Evolutionary conservation across 495 filamentous ascomycete genomes (phyloP).

Genomic region (Durotheca rogersii): DNA sequence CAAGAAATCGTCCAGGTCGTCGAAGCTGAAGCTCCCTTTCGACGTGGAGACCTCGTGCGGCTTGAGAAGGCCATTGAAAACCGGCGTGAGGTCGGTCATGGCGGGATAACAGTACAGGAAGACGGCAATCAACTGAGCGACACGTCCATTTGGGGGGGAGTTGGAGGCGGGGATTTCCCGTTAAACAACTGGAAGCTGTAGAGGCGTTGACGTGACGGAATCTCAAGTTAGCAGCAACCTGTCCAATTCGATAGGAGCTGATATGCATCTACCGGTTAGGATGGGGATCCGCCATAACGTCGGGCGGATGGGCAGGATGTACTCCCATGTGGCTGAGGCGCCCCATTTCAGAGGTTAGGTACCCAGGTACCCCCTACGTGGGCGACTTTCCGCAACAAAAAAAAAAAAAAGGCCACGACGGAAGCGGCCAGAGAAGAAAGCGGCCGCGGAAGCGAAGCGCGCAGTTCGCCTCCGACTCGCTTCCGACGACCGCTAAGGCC

Average conservation of each 20-base stretch:
- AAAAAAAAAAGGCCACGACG: not conserved
- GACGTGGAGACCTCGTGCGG: slow-evolving; percentile 53
- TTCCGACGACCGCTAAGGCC: not conserved
- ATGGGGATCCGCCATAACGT: too few species aligned
- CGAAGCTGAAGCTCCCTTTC: slow-evolving; percentile 44
- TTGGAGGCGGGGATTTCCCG: slow-evolving; percentile 1
- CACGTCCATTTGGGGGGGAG: slow-evolving; percentile 9
- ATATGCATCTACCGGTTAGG: not conserved
- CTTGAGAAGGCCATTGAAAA: slow-evolving; percentile 68
- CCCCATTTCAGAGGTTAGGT: not conserved
- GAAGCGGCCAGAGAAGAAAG: not conserved
- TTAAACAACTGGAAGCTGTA: not conserved
- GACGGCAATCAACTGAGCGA: not conserved
- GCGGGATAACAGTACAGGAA: not conserved
- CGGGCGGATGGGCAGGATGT: too few species aligned
- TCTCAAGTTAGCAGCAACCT: slow-evolving; percentile 12
- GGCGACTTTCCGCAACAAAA: too few species aligned
- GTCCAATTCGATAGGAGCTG: slow-evolving; percentile 22
- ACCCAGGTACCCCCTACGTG: not conserved
- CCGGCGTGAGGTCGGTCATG: slow-evolving; percentile 72
- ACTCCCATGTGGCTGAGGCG: not conserved
- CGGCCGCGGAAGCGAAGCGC: too few species aligned
- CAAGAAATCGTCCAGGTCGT: slow-evolving; percentile 78
- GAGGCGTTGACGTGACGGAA: not conserved
- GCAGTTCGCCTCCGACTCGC: not conserved